Percentiles rank a stretch among this genome's conserved stretches.
Evolutionary conservation across 2,329 filamentous ascomycete genomes (phyloP).

Genomic region (Blastomyces gilchristii): DNA sequence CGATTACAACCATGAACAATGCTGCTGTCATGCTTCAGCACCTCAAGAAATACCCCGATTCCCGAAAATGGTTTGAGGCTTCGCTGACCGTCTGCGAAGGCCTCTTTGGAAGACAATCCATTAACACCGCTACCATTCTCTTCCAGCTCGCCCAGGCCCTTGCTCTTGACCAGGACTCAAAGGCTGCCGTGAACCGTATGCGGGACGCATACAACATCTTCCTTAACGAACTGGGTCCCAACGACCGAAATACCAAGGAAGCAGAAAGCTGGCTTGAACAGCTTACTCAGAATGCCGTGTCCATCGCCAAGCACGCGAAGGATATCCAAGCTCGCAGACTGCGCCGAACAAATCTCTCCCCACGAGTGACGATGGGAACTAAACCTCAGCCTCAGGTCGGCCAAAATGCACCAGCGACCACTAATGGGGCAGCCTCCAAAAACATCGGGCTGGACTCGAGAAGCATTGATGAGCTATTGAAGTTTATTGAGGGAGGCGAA

Average conservation of each 20-base stretch:
- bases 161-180: constrained; percentile 89
- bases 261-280: constrained; percentile 94
- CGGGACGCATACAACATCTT: constrained; percentile 96
- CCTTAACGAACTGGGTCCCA: constrained; percentile 69
- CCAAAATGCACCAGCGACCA: constrained; percentile 42
- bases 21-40: constrained; percentile 97
- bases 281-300: constrained; percentile 88
- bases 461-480: constrained; percentile 85
- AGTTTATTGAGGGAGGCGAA: constrained; percentile 75
- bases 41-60: constrained; percentile 88
- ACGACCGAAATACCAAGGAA: constrained; percentile 97
- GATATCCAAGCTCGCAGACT: constrained; percentile 67
- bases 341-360: constrained; percentile 59
- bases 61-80: constrained; percentile 91
- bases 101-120: constrained; percentile 77
- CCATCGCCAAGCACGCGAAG: constrained; percentile 87
- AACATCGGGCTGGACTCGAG: constrained; percentile 54
- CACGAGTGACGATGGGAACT: constrained; percentile 48
- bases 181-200: constrained; percentile 85
- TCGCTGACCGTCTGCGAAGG: constrained; percentile 81
- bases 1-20: constrained; percentile 97
- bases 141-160: constrained; percentile 96
- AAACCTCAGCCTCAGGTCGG: constrained; percentile 55
- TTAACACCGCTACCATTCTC: constrained; percentile 86
- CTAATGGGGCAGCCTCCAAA: constrained; percentile 29